A percentile compares a stretch with the other conserved stretches of the same genome.
Evolutionary conservation across 1,284 basidiomycete species (phyloP).

Genomic region (Heimioporus retisporus): DNA sequence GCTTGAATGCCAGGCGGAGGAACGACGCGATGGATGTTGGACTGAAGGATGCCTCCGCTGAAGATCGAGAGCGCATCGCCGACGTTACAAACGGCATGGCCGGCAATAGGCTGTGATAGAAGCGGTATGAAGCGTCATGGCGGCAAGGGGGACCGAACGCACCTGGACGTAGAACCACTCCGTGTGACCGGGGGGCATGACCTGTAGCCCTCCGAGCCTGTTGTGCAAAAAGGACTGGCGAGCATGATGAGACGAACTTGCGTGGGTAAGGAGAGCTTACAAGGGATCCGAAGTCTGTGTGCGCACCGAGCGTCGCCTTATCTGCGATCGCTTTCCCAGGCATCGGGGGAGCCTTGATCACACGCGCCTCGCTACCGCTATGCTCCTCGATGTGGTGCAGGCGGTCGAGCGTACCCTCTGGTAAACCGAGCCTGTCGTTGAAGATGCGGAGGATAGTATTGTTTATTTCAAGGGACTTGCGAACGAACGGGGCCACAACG

Average conservation of each 20-base stretch:
- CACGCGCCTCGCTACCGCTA: conserved; percentile 70
- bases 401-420: conserved; percentile 56
- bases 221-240: conserved; percentile 74
- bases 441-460: conserved; percentile 64
- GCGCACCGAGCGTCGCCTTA: conserved; percentile 57
- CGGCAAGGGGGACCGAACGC: not conserved
- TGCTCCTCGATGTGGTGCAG: conserved; percentile 59
- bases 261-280: conserved; percentile 36
- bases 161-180: conserved; percentile 79
- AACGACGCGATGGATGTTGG: conserved; percentile 64
- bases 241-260: conserved; percentile 12
- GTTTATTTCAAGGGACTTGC: conserved; percentile 67
- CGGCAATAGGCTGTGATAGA: conserved; percentile 60
- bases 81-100: conserved; percentile 69
- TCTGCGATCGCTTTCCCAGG: conserved; percentile 34
- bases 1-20: conserved; percentile 59
- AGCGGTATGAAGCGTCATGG: too few species aligned
- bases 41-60: conserved; percentile 67
- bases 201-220: conserved; percentile 77
- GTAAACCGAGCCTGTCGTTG: conserved; percentile 66
- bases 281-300: conserved; percentile 67
- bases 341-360: conserved; percentile 62
- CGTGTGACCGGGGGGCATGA: conserved; percentile 69
- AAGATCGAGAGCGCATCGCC: conserved; percentile 69
- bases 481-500: conserved; percentile 64